phyloP scores from a whole-genome alignment of 1,139 yeast species.

The Blastobotrys serpentis region DNA sequence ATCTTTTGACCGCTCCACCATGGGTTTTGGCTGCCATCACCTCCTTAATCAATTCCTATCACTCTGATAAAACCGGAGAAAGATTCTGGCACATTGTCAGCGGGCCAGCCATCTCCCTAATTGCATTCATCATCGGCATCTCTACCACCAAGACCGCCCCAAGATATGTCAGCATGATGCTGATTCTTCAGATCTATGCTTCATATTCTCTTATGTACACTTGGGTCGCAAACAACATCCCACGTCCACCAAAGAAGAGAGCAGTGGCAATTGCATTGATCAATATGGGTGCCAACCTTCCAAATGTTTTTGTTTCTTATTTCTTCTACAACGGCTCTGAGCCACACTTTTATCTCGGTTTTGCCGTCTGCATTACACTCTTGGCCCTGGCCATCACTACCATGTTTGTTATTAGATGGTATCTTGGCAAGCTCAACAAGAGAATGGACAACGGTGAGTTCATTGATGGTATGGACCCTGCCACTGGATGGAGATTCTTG shows the following conservation, averaged over 20 bases:
- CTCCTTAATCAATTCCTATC: slow-evolving; percentile 55
- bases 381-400: slow-evolving; percentile 23
- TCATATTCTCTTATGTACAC: slow-evolving; percentile 55
- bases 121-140: slow-evolving; percentile 54
- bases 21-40: slow-evolving; percentile 54
- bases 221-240: slow-evolving; percentile 54
- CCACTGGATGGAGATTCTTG: slow-evolving; percentile 30
- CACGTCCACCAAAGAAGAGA: slow-evolving; percentile 54
- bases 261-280: slow-evolving; percentile 40
- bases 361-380: slow-evolving; percentile 29
- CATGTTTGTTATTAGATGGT: slow-evolving; percentile 22
- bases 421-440: slow-evolving; percentile 25
- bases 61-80: slow-evolving; percentile 57
- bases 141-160: slow-evolving; percentile 58
- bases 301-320: slow-evolving; percentile 32
- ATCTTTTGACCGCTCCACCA: slow-evolving; percentile 61
- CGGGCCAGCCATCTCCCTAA: slow-evolving; percentile 48
- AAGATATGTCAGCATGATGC: slow-evolving; percentile 59
- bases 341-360: slow-evolving; percentile 33
- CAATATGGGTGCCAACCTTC: slow-evolving; percentile 32
- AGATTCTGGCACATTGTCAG: slow-evolving; percentile 52
- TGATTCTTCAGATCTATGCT: slow-evolving; percentile 60
- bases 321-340: slow-evolving; percentile 26
- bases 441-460: slow-evolving; percentile 29
- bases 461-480: slow-evolving; percentile 33